These are phyloP conservation scores for Botryosphaeria agaves DNA, from an alignment of 2,329 filamentous ascomycete genomes.

Conservation along the genomic window DNA sequence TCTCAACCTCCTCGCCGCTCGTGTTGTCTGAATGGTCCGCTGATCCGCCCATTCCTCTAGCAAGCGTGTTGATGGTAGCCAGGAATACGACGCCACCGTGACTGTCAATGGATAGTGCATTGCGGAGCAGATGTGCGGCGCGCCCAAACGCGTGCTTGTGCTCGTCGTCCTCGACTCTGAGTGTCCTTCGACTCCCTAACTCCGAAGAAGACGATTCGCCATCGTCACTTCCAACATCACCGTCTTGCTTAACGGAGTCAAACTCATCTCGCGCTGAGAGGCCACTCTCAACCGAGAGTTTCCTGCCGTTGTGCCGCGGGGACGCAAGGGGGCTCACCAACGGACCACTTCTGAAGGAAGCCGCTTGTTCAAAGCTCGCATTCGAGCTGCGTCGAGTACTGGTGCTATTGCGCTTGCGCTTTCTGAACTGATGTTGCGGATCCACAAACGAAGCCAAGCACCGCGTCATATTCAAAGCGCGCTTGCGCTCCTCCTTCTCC, in stretches of 20 bases:
- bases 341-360: too few relatives aligned
- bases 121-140: constrained; percentile 29
- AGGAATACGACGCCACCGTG: constrained; percentile 31
- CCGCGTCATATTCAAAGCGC: constrained; percentile 10
- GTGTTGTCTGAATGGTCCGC: constrained; percentile 1
- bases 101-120: constrained; percentile 26
- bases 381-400: constrained; percentile 3
- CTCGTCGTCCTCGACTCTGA: constrained; percentile 6
- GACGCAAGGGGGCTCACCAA: too few relatives aligned
- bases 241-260: constrained; percentile 8
- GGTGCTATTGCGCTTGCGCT: constrained; percentile 1
- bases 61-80: constrained; percentile 12
- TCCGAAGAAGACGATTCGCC: too few relatives aligned
- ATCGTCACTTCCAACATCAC: constrained; percentile 11
- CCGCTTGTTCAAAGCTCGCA: constrained; percentile 1
- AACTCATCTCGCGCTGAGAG: constrained; percentile 11
- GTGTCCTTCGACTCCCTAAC: too few relatives aligned
- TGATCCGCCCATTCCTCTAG: constrained; percentile 6
- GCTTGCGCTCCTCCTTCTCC: constrained; percentile 15
- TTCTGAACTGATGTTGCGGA: constrained; percentile 6
- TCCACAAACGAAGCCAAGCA: constrained; percentile 11
- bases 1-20: constrained; percentile 1
- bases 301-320: constrained; percentile 2
- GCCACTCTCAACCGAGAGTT: constrained; percentile 10
- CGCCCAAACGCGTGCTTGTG: constrained; percentile 27